These are phyloP conservation scores for Vachellia pachyceras DNA, from an alignment of 306 rosid genomes.

Conservation along the genomic window DNA sequence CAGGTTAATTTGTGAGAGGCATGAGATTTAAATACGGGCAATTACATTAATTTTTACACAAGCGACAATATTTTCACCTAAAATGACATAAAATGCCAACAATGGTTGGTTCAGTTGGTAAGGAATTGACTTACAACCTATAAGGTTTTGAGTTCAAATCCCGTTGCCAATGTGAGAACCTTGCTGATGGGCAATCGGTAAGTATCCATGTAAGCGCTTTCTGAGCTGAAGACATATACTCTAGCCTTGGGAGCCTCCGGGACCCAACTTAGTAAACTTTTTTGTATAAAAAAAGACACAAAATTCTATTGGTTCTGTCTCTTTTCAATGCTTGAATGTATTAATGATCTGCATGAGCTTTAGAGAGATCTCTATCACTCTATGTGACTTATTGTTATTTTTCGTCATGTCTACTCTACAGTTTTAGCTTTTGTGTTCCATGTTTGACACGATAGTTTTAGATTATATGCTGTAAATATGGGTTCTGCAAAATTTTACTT, in stretches of 20 bases:
- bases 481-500: constrained; percentile 20
- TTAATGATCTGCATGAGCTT: constrained; percentile 5
- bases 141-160: no score
- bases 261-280: no score
- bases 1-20: constrained; percentile 29
- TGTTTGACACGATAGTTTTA: neutral
- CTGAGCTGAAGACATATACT: no score
- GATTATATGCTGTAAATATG: neutral
- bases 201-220: no score
- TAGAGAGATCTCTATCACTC: constrained; percentile 22
- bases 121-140: no score
- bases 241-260: no score
- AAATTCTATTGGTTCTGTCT: neutral
- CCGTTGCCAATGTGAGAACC: no score
- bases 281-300: neutral
- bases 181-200: no score
- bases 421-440: neutral
- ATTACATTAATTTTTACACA: neutral
- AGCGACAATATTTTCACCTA: neutral
- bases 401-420: neutral
- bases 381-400: neutral
- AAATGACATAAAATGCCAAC: neutral
- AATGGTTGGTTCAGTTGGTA: no score
- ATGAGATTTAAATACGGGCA: neutral
- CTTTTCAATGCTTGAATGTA: neutral